Evolutionary conservation across 148 eudicot species (phyloP).

Genomic region (Vaccinium myrtillus): DNA sequence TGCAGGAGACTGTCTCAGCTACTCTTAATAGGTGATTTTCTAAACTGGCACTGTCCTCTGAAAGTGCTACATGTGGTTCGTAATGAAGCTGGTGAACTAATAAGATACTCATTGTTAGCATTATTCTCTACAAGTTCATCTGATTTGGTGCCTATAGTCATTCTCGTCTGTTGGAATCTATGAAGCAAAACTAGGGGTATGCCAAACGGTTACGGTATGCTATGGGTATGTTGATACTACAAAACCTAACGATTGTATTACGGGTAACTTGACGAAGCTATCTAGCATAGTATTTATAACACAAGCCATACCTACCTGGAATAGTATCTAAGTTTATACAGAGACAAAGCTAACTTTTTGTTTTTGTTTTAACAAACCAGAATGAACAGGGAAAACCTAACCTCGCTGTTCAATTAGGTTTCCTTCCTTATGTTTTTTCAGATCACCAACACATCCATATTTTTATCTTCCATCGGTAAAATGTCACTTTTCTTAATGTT

Average conservation of each 20-base stretch:
- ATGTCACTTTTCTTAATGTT: not conserved
- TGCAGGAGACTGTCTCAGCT: conserved; percentile 98
- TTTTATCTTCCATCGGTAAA: not conserved
- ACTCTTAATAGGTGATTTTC: conserved; percentile 87
- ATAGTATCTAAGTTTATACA: not conserved
- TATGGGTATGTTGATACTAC: too few species aligned
- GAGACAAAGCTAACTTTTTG: not conserved
- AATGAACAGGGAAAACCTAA: too few species aligned
- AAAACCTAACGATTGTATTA: too few species aligned
- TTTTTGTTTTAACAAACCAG: too few species aligned
- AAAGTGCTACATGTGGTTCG: not conserved
- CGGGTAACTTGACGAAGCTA: not conserved
- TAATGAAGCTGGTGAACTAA: not conserved
- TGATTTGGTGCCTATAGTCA: not conserved
- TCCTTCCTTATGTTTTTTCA: not conserved
- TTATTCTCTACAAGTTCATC: not conserved
- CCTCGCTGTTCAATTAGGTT: not conserved
- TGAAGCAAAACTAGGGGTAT: not conserved
- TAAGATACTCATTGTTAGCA: not conserved
- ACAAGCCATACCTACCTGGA: not conserved
- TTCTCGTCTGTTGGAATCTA: not conserved
- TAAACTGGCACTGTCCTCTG: not conserved
- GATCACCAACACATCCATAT: not conserved
- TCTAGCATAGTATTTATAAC: not conserved
- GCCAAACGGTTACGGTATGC: not conserved